Evolutionary conservation across 1,284 basidiomycete genomes (phyloP), one percentile per base, ranked within the genome.

Genomic region (Austroboletus novae-zelandiae): DNA sequence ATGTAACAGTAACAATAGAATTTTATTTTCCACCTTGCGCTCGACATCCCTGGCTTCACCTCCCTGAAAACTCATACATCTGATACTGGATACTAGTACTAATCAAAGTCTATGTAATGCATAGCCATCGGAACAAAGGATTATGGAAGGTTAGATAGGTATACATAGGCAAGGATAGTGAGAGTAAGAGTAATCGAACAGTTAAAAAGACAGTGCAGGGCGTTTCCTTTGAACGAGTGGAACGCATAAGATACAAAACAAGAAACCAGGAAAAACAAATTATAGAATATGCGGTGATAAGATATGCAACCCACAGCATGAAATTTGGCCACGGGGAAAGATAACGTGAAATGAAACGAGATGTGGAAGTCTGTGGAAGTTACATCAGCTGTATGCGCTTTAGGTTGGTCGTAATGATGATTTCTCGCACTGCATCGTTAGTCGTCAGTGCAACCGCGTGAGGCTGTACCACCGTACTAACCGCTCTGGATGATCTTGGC

Each of bases 331-430:
- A 46, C 20, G 34, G 31, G 25, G 20, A 34, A 23, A 44, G 6
- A 47, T 36, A 32, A 18, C 25, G 25, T 43, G 25, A 45, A 41
- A 52, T 31, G 32, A 49, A 51, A 30, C 34, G 29, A 46, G n/a
- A 50, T 27, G 25, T 27, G 25, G 8, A 25, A 25, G 23, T 25
- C n/a, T 13, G 43, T 40, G 43, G 25, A 9, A 70, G 54, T 79
- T 61, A 83, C 78, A 54, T 68, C 54, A 83, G 74, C 55, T 74
- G 74, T 71, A 83, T 75, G 56, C 71, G 77, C 60, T 70, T 74
- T 50, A 83, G 73, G 62, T 83, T 81, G 52, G 71, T 69, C 60
- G 78, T 80, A 66, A 83, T 77, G 54, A 83, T 81, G 58, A 83
- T 81, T 60, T 83, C 81, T 55, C 79, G 76, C 39, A 83, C 80